Evolutionary conservation across 768 basidiomycete species (phyloP).

Genomic region (Boletus pseudo-olivaceus): DNA sequence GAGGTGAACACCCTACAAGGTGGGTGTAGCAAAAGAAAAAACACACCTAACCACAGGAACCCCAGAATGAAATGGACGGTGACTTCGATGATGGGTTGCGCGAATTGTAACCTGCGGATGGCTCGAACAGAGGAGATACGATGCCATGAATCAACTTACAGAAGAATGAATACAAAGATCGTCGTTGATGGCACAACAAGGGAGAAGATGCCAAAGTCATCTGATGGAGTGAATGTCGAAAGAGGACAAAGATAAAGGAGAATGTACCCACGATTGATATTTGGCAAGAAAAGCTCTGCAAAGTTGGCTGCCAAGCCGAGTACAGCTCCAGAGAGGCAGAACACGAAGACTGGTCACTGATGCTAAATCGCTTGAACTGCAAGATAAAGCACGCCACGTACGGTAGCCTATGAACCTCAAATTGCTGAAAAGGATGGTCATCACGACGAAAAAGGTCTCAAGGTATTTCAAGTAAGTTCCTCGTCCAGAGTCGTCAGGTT

Average conservation of each 20-base stretch:
- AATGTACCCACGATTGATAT: conserved; percentile 51
- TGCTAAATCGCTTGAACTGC: conserved; percentile 20
- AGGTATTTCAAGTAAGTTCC: conserved; percentile 3
- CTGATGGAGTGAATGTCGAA: conserved; percentile 34
- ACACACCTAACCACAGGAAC: conserved; percentile 68
- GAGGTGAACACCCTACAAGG: conserved; percentile 3
- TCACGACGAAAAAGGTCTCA: conserved; percentile 19
- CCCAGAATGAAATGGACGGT: conserved; percentile 51
- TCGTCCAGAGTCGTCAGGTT: conserved; percentile 6
- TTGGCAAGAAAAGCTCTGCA: conserved; percentile 62
- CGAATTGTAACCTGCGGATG: conserved; percentile 58
- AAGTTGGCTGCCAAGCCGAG: conserved; percentile 70
- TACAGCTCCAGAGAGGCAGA: conserved; percentile 46
- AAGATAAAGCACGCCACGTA: conserved; percentile 27
- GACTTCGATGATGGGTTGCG: conserved; percentile 63
- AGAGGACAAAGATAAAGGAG: not conserved
- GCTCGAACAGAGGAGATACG: not conserved
- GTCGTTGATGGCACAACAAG: conserved; percentile 64
- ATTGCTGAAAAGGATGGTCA: conserved; percentile 63
- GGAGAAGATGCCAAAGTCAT: conserved; percentile 67
- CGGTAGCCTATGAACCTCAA: conserved; percentile 51
- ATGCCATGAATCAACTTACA: conserved; percentile 38
- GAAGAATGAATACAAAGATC: conserved; percentile 56
- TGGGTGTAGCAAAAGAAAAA: not conserved
- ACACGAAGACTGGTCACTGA: conserved; percentile 32